phyloP scores from a whole-genome alignment of 2,329 filamentous ascomycete genomes.

The Aspergillus floridensis region DNA sequence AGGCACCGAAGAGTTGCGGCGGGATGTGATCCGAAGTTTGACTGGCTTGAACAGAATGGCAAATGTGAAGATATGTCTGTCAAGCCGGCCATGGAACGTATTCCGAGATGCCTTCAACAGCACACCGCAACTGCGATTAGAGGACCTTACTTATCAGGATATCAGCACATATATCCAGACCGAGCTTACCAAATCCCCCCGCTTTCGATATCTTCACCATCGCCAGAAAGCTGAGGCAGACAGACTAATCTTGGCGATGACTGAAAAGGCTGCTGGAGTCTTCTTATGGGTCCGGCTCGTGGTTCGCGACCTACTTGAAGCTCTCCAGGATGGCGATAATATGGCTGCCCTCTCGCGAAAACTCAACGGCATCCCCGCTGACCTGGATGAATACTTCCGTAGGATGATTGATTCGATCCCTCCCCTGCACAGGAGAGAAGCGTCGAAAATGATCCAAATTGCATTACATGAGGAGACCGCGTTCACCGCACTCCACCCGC shows the following conservation, averaged over 20 bases:
- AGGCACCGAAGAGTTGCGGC: not conserved
- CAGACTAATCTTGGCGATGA: not conserved
- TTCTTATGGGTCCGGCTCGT: not conserved
- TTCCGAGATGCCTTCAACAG: not conserved
- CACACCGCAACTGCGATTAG: not conserved
- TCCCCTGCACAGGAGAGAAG: not conserved
- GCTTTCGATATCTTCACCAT: not conserved
- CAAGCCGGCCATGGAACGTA: not conserved
- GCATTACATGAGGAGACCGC: not conserved
- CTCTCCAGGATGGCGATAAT: not conserved
- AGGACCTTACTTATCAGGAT: not conserved
- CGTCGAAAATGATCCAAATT: not conserved
- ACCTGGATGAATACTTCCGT: not conserved
- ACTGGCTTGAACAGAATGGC: not conserved
- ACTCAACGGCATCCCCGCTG: not conserved
- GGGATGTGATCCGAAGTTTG: not conserved
- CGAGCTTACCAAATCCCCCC: not conserved
- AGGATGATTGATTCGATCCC: not conserved
- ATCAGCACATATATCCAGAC: not conserved
- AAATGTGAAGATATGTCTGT: not conserved
- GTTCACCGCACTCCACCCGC: not conserved
- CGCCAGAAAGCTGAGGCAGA: not conserved
- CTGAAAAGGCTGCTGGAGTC: not conserved
- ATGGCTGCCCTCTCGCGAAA: not conserved
- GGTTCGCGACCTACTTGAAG: not conserved